Conservation (phyloP, 345 rosid genomes). For the Rhizophora apiculata region DNA sequence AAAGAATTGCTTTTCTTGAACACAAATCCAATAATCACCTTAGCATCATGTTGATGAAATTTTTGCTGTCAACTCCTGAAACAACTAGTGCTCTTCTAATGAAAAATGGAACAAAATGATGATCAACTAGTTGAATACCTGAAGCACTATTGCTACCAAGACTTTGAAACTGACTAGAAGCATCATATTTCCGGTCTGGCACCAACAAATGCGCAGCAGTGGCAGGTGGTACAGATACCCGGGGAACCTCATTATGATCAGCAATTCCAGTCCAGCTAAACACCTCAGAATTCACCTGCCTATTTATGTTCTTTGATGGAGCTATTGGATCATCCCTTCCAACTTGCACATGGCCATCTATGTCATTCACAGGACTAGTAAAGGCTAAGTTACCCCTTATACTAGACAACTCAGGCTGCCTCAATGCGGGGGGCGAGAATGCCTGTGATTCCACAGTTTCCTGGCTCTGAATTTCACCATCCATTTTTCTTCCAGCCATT, state of each 20-base stretch:
- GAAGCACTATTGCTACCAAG: slow-evolving; percentile 22
- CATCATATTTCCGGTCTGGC: slow-evolving; percentile 31
- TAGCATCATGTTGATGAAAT: slow-evolving; percentile 11
- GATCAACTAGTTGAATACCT: slow-evolving; percentile 25
- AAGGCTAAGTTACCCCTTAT: slow-evolving; percentile 29
- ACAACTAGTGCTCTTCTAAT: slow-evolving; percentile 22
- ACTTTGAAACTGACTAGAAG: slow-evolving; percentile 34
- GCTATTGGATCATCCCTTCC: slow-evolving; percentile 38
- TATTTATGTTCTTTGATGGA: slow-evolving; percentile 34
- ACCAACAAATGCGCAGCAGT: slow-evolving; percentile 34
- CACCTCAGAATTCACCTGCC: slow-evolving; percentile 42
- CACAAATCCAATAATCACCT: slow-evolving; percentile 16
- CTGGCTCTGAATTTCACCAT: slow-evolving; percentile 44
- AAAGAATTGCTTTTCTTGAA: slow-evolving; percentile 21
- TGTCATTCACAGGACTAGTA: slow-evolving; percentile 24
- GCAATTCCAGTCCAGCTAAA: slow-evolving; percentile 46
- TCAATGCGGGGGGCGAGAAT: slow-evolving; percentile 19
- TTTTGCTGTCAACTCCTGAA: slow-evolving; percentile 16
- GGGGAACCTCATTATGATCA: slow-evolving; percentile 35
- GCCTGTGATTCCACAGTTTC: slow-evolving; percentile 44
- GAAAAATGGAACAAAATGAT: slow-evolving; percentile 12
- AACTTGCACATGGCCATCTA: slow-evolving; percentile 38
- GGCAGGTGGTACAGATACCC: slow-evolving; percentile 30
- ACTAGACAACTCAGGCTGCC: slow-evolving; percentile 40
- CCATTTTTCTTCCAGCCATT: slow-evolving; percentile 39